Base-by-base conservation (phyloP, 208 protist genomes). In the Acanthamoeba sp. region DNA sequence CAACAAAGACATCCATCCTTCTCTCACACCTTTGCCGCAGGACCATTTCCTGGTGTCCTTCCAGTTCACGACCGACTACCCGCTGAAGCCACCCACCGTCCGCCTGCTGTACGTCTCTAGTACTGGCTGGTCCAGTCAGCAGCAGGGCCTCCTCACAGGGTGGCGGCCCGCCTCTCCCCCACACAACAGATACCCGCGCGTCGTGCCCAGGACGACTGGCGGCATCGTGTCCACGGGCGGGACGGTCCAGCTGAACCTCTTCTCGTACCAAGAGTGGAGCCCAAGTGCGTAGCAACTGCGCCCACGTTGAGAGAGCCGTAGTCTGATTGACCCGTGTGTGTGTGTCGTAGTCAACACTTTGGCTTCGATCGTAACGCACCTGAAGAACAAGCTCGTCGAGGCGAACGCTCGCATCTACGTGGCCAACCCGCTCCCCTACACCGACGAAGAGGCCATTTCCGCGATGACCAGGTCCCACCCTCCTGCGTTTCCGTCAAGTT, bases 201-300 rank as follows among this genome's bases (percentile, higher is more conserved):
- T 84, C 9, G 73, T 40, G n/a, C 32, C 82, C 4, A 10, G 52
- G 14, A 69, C 12, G 7, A 62, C 82, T 20, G 45, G 32, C 32
- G 45, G 52, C 34, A 27, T 66, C 52, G 82, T 90, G 50, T 38
- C 45, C n/a, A 29, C 82, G 2, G 82, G 82, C 82, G 82, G 82
- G 1, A 90, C 45, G 18, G 55, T 90, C 12, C 42, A 90, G 14
- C 82, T 90, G 9, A 40, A 10, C 82, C 82, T 90, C 82, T 90
- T 90, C 82, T 40, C 82, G 18, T 69, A 59, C 24, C 45, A 66
- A n/a, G 82, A 90, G 32, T 90, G 82, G 82, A 90, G 52, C 55
- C 82, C 82, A 12, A 90, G 82, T 90, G 34, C 29, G 29, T 78
- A 5, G 29, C 9, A 32, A 50, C 14, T n/a, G n/a, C 32, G 12